phyloP scores from a whole-genome alignment of 1,284 basidiomycete genomes.

The Cryptococcus sp. region DNA sequence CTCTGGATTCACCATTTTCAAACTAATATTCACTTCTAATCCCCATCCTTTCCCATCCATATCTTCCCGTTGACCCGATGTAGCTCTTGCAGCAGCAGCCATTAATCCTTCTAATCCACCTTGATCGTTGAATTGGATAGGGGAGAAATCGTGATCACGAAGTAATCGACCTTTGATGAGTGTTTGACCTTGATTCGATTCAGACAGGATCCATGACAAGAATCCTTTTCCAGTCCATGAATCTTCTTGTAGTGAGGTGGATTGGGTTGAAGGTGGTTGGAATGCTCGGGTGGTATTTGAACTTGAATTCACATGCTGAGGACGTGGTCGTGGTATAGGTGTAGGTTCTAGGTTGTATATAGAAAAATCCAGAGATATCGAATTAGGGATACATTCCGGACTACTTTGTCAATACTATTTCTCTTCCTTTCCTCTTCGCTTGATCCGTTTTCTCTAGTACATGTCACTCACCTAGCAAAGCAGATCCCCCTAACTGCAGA shows the following conservation, averaged over 20 bases:
- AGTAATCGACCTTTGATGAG: constrained; percentile 34
- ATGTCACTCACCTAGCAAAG: constrained; percentile 33
- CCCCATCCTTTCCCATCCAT: constrained; percentile 41
- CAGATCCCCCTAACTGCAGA: constrained; percentile 35
- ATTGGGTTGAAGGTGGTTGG: constrained; percentile 4
- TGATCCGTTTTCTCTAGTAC: neutral
- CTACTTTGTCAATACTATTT: constrained; percentile 8
- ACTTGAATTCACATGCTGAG: neutral
- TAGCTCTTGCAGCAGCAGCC: constrained; percentile 19
- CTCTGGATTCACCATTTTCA: constrained; percentile 37
- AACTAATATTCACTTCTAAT: constrained; percentile 35
- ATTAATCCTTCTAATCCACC: constrained; percentile 41
- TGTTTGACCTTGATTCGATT: constrained; percentile 24
- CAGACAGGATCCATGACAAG: constrained; percentile 37
- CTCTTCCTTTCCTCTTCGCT: neutral
- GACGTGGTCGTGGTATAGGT: neutral
- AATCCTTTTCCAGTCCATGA: constrained; percentile 41
- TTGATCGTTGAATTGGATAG: constrained; percentile 21
- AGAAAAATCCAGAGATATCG: constrained; percentile 34
- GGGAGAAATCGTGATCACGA: constrained; percentile 36
- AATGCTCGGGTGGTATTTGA: constrained; percentile 10
- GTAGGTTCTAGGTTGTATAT: constrained; percentile 42
- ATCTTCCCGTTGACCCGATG: constrained; percentile 11
- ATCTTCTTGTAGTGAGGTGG: constrained; percentile 1
- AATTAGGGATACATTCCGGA: constrained; percentile 39